Evolutionary conservation across 768 basidiomycete genomes (phyloP), one percentile per base, ranked within the genome.

Genomic region (Infundibulicybe gibba): DNA sequence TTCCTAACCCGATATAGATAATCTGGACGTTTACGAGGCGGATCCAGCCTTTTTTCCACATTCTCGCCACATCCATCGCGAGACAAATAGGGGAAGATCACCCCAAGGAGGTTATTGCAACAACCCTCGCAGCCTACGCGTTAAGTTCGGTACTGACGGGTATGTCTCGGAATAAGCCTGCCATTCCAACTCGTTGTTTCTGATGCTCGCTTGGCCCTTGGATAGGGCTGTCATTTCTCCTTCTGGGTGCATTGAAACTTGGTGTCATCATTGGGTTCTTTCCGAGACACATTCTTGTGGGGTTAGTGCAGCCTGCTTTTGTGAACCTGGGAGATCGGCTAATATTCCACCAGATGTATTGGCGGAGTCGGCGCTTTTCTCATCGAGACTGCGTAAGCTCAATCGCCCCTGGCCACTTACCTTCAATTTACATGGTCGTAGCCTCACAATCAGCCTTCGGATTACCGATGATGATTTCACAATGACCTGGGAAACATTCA

Each of bases 311-410:
- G 32, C 49, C 43, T 31, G 40, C 48, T 20, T 33, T 45, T 21
- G 25, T 34, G 11, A 45, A n/a, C 19, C 32, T 21, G 11, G 5
- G 30, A n/a, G n/a, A 13, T 30, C 40, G 32, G 19, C 25, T 12
- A 16, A 31, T 15, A 32, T 10, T 17, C n/a, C 13, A 40, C 15
- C 45, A 83, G 83, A 12, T 88, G 87, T 57, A 97, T 97, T 34
- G 94, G 94, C 9, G 94, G 95, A n/a, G 91, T 98, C 30, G 95
- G 95, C 13, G 81, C 85, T 8, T 99, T 98, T 65, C 72, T 99
- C 40, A 80, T 97, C 35, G 74, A 87, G 55, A 97, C 94, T 0
- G 94, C 91, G 87, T 89, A 54, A 47, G 76, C 52, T 33, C 46
- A 25, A 32, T 38, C 21, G 41, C 19, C 14, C 42, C n/a, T 21